phyloP scores from a whole-genome alignment of 2,329 filamentous ascomycete species.

The Colletotrichum falcatum region DNA sequence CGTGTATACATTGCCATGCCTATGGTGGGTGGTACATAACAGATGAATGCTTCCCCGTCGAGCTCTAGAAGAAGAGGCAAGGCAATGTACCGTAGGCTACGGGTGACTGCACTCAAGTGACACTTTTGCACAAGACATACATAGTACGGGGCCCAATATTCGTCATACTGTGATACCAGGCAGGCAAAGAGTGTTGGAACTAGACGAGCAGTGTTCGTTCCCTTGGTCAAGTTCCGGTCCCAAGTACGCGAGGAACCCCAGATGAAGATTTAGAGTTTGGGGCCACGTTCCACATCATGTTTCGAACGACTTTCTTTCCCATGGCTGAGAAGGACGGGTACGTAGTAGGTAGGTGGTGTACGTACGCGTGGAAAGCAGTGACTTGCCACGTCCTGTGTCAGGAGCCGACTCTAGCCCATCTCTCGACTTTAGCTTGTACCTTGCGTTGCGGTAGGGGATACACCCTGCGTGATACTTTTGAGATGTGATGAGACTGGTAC shows the following conservation, averaged over 20 bases:
- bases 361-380: slow-evolving; percentile 4
- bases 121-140: not conserved
- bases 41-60: not conserved
- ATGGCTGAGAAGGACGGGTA: slow-evolving; percentile 12
- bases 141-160: not conserved
- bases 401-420: slow-evolving; percentile 1
- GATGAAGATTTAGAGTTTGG: slow-evolving; percentile 28
- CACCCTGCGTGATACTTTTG: not conserved
- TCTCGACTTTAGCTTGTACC: slow-evolving; percentile 19
- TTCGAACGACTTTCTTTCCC: slow-evolving; percentile 35
- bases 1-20: not conserved
- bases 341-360: no score
- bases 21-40: not conserved
- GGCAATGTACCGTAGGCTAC: not conserved
- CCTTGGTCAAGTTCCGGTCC: slow-evolving; percentile 15
- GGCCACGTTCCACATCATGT: slow-evolving; percentile 38
- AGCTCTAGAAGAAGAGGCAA: not conserved
- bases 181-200: not conserved
- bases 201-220: slow-evolving; percentile 14
- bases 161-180: not conserved
- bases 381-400: slow-evolving; percentile 12
- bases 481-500: slow-evolving; percentile 3
- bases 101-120: not conserved
- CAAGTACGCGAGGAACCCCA: slow-evolving; percentile 12
- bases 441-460: slow-evolving; percentile 19